Conservation (phyloP, 345 rosid genomes). For the Salix koriyanagi region DNA sequence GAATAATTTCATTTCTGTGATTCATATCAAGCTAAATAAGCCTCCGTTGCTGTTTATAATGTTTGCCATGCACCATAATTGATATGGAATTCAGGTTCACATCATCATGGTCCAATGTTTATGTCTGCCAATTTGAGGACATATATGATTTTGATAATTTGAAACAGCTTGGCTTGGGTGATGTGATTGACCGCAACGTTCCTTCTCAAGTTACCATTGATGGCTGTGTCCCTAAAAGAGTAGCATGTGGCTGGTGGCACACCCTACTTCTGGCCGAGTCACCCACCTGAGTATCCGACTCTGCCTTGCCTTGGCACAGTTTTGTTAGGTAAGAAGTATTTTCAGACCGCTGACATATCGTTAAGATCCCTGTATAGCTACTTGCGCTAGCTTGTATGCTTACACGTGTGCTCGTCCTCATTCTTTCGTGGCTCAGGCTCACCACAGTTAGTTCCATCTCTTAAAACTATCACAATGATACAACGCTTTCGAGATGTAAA, state of each 20-base stretch:
- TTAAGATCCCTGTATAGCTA: constrained; percentile 16
- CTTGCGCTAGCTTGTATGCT: constrained; percentile 11
- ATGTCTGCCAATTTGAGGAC: not conserved
- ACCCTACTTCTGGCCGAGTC: constrained; percentile 74
- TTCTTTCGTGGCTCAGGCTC: constrained; percentile 26
- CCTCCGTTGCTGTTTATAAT: not conserved
- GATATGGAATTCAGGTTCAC: not conserved
- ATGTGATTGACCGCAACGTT: constrained; percentile 74
- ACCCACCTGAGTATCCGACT: constrained; percentile 38
- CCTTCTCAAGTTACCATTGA: constrained; percentile 65
- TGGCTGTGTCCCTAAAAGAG: constrained; percentile 53
- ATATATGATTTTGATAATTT: not conserved
- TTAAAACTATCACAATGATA: not conserved
- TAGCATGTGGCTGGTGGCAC: constrained; percentile 99
- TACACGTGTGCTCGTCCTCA: constrained; percentile 22
- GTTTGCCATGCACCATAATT: not conserved
- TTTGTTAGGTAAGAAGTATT: constrained; percentile 57
- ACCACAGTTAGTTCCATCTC: constrained; percentile 3
- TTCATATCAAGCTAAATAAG: not conserved
- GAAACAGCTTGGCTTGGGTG: constrained; percentile 90
- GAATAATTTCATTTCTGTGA: not conserved
- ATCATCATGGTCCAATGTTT: not conserved
- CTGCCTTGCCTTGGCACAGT: constrained; percentile 28
- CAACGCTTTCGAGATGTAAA: constrained; percentile 11
- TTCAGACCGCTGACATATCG: constrained; percentile 1